These are phyloP conservation scores for Incumbomyces delicatus DNA, from an alignment of 2,329 filamentous ascomycete species.

Conservation along the genomic window DNA sequence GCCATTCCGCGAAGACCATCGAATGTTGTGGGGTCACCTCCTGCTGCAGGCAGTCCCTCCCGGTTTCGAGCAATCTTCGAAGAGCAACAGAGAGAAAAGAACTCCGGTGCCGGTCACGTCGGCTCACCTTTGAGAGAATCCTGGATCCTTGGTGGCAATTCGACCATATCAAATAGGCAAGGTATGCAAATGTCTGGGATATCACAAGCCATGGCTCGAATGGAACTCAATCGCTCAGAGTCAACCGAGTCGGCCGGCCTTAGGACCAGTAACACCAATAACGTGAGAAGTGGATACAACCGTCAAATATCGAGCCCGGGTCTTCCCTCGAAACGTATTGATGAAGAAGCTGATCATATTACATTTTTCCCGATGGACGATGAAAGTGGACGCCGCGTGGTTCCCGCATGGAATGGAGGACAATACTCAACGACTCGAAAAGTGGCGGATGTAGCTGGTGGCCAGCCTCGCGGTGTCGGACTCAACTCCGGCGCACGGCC, in stretches of 20 bases:
- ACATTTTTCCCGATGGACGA: slow-evolving; percentile 45
- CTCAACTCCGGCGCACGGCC: neutral
- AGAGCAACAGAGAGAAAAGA: slow-evolving; percentile 38
- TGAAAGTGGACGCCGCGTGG: slow-evolving; percentile 26
- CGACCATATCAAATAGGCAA: slow-evolving; percentile 6
- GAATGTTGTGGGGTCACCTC: slow-evolving; percentile 45
- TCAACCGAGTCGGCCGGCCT: slow-evolving; percentile 21
- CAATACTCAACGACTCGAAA: slow-evolving; percentile 1
- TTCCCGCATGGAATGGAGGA: neutral
- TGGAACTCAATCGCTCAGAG: slow-evolving; percentile 33
- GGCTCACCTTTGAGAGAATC: slow-evolving; percentile 58
- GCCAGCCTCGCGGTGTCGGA: neutral
- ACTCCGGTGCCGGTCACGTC: slow-evolving; percentile 47
- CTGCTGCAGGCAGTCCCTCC: slow-evolving; percentile 48
- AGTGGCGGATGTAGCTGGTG: neutral
- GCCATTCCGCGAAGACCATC: slow-evolving; percentile 40
- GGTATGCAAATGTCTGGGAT: slow-evolving; percentile 18
- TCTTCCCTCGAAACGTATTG: slow-evolving; percentile 37
- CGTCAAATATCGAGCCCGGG: slow-evolving; percentile 38
- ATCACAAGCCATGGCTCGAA: slow-evolving; percentile 20
- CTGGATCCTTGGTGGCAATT: slow-evolving; percentile 24
- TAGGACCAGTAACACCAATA: slow-evolving; percentile 4
- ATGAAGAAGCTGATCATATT: slow-evolving; percentile 36
- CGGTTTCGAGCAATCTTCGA: slow-evolving; percentile 53
- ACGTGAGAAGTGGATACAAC: slow-evolving; percentile 16